Conservation (phyloP, 345 rosid genomes). For the Dipteronia dyeriana region DNA sequence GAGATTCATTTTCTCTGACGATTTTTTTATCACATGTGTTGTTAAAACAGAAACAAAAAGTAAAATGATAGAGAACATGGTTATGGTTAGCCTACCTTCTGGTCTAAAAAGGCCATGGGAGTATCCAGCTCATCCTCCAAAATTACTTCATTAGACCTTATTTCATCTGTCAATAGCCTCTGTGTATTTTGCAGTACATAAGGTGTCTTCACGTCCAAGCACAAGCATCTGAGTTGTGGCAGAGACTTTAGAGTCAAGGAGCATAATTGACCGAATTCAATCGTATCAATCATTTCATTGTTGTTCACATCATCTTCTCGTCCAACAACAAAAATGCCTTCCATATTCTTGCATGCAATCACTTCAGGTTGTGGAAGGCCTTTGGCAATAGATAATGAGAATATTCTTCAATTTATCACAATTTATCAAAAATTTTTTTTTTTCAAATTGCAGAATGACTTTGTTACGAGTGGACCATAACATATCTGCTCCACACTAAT, state of each 20-base stretch:
- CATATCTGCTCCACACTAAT: constrained; percentile 9
- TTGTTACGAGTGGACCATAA: not conserved
- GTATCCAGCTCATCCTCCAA: too few species aligned
- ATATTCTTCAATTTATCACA: constrained; percentile 26
- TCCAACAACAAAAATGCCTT: too few species aligned
- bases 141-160: too few species aligned
- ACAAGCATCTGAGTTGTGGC: constrained; percentile 18
- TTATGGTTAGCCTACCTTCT: too few species aligned
- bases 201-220: not conserved
- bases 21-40: too few species aligned
- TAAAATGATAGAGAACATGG: too few species aligned
- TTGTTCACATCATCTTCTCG: too few species aligned
- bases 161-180: too few species aligned
- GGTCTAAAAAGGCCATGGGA: too few species aligned
- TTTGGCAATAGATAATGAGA: constrained; percentile 23
- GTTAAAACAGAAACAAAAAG: too few species aligned
- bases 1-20: too few species aligned
- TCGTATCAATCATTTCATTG: not conserved
- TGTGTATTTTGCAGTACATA: not conserved
- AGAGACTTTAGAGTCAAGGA: constrained; percentile 9
- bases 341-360: constrained; percentile 1
- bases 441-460: constrained; percentile 17
- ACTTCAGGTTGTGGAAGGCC: constrained; percentile 16
- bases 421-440: constrained; percentile 1
- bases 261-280: constrained; percentile 7